Evolutionary conservation across 768 basidiomycete species (phyloP).

Genomic region (Heimioporus sp.): DNA sequence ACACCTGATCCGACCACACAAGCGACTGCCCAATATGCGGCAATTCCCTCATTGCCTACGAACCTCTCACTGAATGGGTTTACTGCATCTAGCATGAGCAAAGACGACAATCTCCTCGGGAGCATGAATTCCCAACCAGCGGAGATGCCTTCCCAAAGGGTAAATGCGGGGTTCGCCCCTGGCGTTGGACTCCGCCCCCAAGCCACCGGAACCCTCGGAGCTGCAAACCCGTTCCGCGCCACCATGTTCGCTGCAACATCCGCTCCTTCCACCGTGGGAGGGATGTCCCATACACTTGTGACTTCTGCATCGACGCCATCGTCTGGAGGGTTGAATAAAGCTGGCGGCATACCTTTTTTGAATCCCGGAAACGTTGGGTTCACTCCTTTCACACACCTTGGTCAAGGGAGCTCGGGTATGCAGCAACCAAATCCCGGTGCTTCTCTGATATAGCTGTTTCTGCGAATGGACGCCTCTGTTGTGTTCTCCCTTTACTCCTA

Average conservation of each 20-base stretch:
- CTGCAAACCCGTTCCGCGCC: constrained; percentile 63
- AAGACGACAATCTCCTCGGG: constrained; percentile 21
- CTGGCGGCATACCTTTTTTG: constrained; percentile 5
- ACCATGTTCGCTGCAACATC: constrained; percentile 50
- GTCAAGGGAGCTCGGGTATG: constrained; percentile 19
- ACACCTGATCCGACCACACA: constrained; percentile 39
- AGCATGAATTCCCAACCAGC: constrained; percentile 37
- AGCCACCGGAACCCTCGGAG: constrained; percentile 50
- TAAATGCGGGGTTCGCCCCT: constrained; percentile 27
- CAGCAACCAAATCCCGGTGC: constrained; percentile 43
- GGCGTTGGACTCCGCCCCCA: constrained; percentile 56
- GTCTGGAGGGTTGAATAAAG: constrained; percentile 20
- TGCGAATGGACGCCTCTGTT: background rate
- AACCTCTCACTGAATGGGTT: constrained; percentile 12
- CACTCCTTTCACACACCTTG: constrained; percentile 17
- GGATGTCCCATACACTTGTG: constrained; percentile 6
- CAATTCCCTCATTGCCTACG: constrained; percentile 26
- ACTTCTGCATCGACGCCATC: constrained; percentile 27
- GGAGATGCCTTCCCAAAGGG: constrained; percentile 10
- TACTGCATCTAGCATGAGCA: constrained; percentile 7
- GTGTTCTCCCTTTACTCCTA: background rate
- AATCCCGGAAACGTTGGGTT: constrained; percentile 21
- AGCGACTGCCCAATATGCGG: constrained; percentile 1
- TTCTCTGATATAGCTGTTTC: constrained; percentile 45
- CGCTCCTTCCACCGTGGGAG: constrained; percentile 6